Evolutionary conservation across 495 filamentous ascomycete genomes (phyloP), one percentile per base, ranked within the genome.

Genomic region (Hypoxylon fragiforme): DNA sequence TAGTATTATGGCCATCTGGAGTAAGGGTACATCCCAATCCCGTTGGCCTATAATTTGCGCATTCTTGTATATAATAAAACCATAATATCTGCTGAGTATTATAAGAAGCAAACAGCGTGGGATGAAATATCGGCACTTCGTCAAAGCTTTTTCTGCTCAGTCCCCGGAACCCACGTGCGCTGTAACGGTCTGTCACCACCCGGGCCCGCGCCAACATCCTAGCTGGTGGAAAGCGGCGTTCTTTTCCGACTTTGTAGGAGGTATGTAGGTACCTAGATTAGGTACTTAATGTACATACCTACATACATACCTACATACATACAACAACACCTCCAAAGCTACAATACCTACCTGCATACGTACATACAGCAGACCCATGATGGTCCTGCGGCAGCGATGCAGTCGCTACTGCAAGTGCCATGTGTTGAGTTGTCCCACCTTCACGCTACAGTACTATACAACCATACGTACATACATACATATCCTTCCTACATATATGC

Each of bases 381-480:
- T 38, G 39, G 43, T 49, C 57, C 57, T 60, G 57, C 38, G 43
- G 48, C 52, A 47, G 38, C 38, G 37, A 56, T 56, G 58, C 58
- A 62, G 58, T 62, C 38, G 44, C 58, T 56, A 62, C 58, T 62
- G 58, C 58, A 62, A 20, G 47, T 56, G 58, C 58, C 58, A 62
- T 62, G 58, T 62, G 58, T 47, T 53, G 41, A 53, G 58, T 53
- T 62, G 58, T 62, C 58, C 58, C 58, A 62, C 58, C 48, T 38
- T 40, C 31, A 55, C 48, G 34, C 45, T 51, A 53, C 35, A 6
- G 13, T 37, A 37, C 8, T 39, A 44, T 43, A 41, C 38, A 30
- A 39, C 44, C 32, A 45, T 42, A 30, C 36, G 34, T 50, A 54
- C 38, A 42, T 38, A 21, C 39, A 37, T 30, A 36, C 24, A n/a